These are phyloP conservation scores for Zygosaccharomyces sapae DNA, from an alignment of 1,139 yeast genomes.

Conservation along the genomic window DNA sequence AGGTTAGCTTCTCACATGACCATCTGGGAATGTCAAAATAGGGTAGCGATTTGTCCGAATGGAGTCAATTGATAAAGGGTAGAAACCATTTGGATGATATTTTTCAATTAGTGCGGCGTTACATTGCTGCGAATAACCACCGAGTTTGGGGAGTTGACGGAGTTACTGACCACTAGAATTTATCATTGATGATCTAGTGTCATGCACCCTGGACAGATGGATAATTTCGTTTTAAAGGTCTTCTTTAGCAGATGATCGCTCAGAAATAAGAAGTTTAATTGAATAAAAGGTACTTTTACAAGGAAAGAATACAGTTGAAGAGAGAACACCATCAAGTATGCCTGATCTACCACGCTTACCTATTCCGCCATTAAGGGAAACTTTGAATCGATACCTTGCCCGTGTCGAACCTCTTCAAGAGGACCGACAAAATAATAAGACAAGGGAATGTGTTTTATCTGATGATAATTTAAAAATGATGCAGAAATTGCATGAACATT, in stretches of 20 bases:
- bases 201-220: constrained; percentile 5
- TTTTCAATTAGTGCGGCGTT: not conserved
- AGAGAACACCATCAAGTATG: not conserved
- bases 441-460: constrained; percentile 57
- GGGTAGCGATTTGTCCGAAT: not conserved
- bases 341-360: constrained; percentile 44
- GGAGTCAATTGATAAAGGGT: not conserved
- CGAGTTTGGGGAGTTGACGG: constrained; percentile 1
- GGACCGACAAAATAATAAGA: constrained; percentile 59
- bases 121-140: not conserved
- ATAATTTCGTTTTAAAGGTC: not conserved
- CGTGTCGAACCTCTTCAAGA: constrained; percentile 74
- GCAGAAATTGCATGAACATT: constrained; percentile 19
- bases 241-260: not conserved
- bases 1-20: not conserved
- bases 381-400: constrained; percentile 60
- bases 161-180: not conserved
- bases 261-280: not conserved
- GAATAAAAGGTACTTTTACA: not conserved
- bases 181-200: not conserved
- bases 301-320: not conserved
- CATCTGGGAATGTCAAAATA: not conserved
- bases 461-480: constrained; percentile 50
- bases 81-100: not conserved
- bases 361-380: constrained; percentile 65